Conservation (phyloP, 306 rosid genomes). For the Vigna mungo region DNA sequence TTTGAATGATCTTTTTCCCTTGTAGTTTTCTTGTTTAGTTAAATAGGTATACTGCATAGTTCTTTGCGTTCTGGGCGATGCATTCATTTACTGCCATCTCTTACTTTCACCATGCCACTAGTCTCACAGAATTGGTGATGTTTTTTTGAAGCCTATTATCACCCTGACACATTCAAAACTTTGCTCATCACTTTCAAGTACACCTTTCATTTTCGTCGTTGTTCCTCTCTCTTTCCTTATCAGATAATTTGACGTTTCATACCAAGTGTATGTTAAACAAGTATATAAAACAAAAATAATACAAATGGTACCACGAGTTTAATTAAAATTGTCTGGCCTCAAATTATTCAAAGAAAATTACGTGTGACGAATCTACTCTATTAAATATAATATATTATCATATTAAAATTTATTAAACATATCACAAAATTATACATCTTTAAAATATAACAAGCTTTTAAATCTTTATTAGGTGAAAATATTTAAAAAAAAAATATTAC, state of each 20-base stretch:
- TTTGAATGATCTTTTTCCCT: background rate
- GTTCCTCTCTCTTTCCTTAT: background rate
- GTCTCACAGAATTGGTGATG: background rate
- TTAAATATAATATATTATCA: background rate
- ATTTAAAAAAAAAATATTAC: too few relatives aligned
- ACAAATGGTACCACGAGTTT: too few relatives aligned
- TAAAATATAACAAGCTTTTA: too few relatives aligned
- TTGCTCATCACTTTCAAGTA: too few relatives aligned
- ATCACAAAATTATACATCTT: background rate
- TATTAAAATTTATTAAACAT: background rate
- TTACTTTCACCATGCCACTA: background rate
- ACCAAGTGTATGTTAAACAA: background rate
- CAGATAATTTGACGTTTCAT: background rate
- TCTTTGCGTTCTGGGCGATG: slow-evolving; percentile 37
- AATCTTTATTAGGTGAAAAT: too few relatives aligned
- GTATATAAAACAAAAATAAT: too few relatives aligned
- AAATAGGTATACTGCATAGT: slow-evolving; percentile 10
- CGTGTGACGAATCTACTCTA: background rate
- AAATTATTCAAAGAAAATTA: background rate
- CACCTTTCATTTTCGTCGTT: background rate
- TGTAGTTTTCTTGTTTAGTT: background rate
- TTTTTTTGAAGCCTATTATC: background rate
- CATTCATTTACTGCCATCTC: slow-evolving; percentile 30
- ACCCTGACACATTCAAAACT: too few relatives aligned
- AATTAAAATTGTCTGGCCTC: too few relatives aligned